Evolutionary conservation across 352 stramenopile species (phyloP).

Genomic region (Pythium angustatum): DNA sequence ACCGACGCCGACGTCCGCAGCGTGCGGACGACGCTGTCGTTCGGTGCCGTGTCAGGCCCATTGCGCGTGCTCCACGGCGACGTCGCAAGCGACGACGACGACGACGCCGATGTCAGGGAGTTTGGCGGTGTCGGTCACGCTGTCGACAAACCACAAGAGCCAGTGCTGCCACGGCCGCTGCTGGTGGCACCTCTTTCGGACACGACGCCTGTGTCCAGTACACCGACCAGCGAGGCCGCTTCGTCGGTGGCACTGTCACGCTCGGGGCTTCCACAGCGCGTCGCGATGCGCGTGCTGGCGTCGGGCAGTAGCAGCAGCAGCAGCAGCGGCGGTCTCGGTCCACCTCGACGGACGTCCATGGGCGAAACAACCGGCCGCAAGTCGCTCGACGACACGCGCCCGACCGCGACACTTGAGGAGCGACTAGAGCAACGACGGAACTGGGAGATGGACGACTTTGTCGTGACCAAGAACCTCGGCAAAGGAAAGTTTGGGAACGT

Average conservation of each 20-base stretch:
- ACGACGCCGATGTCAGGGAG: slow-evolving; percentile 25
- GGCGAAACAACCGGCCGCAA: slow-evolving; percentile 28
- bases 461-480: slow-evolving; percentile 74
- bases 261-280: slow-evolving; percentile 50
- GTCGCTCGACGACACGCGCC: slow-evolving; percentile 50
- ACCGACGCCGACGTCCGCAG: slow-evolving; percentile 20
- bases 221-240: no score
- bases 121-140: not conserved
- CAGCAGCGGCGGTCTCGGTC: slow-evolving; percentile 17
- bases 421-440: slow-evolving; percentile 53
- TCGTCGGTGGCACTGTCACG: no score
- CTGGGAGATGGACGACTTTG: slow-evolving; percentile 78
- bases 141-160: not conserved
- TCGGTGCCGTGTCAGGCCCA: slow-evolving; percentile 32
- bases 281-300: slow-evolving; percentile 33
- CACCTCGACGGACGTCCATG: slow-evolving; percentile 29
- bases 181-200: no score
- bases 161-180: not conserved
- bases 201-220: no score
- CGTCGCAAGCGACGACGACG: slow-evolving; percentile 30
- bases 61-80: slow-evolving; percentile 31
- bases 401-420: slow-evolving; percentile 44
- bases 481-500: slow-evolving; percentile 89
- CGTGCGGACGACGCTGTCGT: slow-evolving; percentile 34
- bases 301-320: no score